A percentile compares a stretch with the other conserved stretches of the same genome.
Evolutionary conservation across 179 eudicot species (phyloP).

Genomic region (Dionaea muscipula): DNA sequence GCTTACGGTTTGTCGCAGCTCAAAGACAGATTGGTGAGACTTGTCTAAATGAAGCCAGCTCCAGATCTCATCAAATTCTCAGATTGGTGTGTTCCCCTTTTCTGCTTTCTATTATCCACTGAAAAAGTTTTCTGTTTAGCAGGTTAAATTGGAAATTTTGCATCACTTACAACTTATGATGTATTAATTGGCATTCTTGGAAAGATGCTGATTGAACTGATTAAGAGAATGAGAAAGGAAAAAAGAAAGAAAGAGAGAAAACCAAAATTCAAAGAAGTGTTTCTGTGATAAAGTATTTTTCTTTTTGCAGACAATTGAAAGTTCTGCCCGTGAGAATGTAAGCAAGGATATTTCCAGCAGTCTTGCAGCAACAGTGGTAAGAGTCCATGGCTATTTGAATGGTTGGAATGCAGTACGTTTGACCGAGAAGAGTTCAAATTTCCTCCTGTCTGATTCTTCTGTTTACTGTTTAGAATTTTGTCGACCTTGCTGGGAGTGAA

Average conservation of each 20-base stretch:
- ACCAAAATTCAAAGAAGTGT: background rate
- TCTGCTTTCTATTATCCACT: background rate
- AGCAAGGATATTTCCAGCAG: slow-evolving; percentile 26
- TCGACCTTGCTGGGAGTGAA: slow-evolving; percentile 50
- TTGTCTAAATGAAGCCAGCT: slow-evolving; percentile 69
- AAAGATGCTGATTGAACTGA: background rate
- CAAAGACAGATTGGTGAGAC: slow-evolving; percentile 95
- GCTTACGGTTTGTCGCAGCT: slow-evolving; percentile 35
- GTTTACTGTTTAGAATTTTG: slow-evolving; percentile 23
- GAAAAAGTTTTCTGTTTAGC: background rate
- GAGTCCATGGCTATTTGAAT: too few relatives aligned
- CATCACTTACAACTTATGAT: background rate
- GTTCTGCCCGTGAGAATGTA: slow-evolving; percentile 24
- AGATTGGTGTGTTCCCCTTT: slow-evolving; percentile 50
- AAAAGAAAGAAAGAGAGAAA: background rate
- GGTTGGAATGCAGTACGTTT: too few relatives aligned
- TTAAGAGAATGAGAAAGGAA: background rate
- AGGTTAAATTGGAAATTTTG: background rate
- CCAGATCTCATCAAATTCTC: slow-evolving; percentile 92
- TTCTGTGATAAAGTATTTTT: slow-evolving; percentile 7
- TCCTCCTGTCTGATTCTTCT: background rate
- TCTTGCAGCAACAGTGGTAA: slow-evolving; percentile 41
- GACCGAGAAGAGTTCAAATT: background rate
- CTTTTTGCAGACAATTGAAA: slow-evolving; percentile 34
- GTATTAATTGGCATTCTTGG: too few relatives aligned